A percentile compares a stretch with the other conserved stretches of the same genome.
These are phyloP conservation scores for Friedmanniomyces simplex DNA, from an alignment of 495 filamentous ascomycete species.

Conservation along the genomic window DNA sequence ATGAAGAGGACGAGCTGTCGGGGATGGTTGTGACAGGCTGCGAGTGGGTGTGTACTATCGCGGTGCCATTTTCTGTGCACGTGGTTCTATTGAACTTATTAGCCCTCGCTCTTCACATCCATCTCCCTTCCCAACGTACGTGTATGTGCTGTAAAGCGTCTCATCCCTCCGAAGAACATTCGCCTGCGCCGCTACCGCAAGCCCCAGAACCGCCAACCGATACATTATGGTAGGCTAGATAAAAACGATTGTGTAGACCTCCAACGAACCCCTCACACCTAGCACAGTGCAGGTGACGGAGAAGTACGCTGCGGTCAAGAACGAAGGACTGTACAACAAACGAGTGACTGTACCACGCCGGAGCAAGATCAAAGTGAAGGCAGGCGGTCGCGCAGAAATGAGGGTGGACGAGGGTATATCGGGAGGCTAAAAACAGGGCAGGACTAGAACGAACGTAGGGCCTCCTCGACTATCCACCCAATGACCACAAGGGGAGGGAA, in stretches of 20 bases:
- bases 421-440: neutral
- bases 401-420: neutral
- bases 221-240: neutral
- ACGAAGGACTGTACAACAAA: neutral
- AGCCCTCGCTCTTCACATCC: neutral
- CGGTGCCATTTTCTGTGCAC: neutral
- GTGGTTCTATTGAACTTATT: neutral
- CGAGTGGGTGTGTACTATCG: neutral
- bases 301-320: neutral
- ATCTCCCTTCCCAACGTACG: neutral
- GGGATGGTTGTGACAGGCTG: neutral
- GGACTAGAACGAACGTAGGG: neutral
- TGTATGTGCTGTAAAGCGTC: neutral
- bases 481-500: too few species aligned
- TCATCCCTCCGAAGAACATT: neutral
- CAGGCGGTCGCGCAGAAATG: neutral
- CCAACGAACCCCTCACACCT: neutral
- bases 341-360: neutral
- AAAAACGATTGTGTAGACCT: neutral
- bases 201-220: neutral
- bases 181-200: neutral
- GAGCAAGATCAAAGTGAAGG: neutral
- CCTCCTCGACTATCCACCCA: neutral
- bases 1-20: neutral
- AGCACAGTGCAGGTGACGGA: neutral